Evolutionary conservation across 2,329 filamentous ascomycete species (phyloP).

Genomic region (Penicillium polonicum): DNA sequence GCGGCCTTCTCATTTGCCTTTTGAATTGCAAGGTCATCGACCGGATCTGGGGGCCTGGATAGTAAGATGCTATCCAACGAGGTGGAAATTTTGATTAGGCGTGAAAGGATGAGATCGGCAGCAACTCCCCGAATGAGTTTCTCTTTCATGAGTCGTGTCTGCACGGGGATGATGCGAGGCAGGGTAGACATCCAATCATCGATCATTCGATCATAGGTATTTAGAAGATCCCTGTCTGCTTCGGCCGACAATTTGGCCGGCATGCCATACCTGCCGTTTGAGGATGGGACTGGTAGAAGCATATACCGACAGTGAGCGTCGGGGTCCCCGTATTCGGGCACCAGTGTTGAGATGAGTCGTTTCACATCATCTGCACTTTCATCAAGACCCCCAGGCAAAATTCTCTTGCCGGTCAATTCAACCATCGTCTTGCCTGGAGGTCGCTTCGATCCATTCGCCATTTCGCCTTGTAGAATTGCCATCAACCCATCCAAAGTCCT

Average conservation of each 20-base stretch:
- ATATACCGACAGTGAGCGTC: conserved; percentile 15
- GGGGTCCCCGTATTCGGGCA: conserved; percentile 4
- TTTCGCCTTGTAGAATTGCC: conserved; percentile 17
- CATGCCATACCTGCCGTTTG: conserved; percentile 13
- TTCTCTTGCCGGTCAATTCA: conserved; percentile 30
- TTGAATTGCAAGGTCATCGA: background rate
- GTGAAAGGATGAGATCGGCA: conserved; percentile 38
- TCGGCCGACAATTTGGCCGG: conserved; percentile 3
- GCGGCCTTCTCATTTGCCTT: conserved; percentile 5
- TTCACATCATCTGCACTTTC: conserved; percentile 33
- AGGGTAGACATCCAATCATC: conserved; percentile 39
- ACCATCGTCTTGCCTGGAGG: conserved; percentile 33
- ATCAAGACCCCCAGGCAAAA: conserved; percentile 39
- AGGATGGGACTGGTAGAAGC: conserved; percentile 22
- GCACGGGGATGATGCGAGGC: conserved; percentile 34
- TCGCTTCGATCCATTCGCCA: conserved; percentile 9
- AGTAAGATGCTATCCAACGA: background rate
- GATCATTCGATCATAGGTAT: conserved; percentile 38
- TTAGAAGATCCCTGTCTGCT: conserved; percentile 22
- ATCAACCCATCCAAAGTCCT: conserved; percentile 27
- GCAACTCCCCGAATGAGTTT: conserved; percentile 37
- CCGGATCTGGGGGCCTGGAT: background rate
- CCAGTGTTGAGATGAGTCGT: conserved; percentile 23
- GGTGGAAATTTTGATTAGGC: conserved; percentile 26
- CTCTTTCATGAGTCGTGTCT: conserved; percentile 41